Evolutionary conservation across 164 flowering plant species (phyloP).

Genomic region (Malania oleifera): DNA sequence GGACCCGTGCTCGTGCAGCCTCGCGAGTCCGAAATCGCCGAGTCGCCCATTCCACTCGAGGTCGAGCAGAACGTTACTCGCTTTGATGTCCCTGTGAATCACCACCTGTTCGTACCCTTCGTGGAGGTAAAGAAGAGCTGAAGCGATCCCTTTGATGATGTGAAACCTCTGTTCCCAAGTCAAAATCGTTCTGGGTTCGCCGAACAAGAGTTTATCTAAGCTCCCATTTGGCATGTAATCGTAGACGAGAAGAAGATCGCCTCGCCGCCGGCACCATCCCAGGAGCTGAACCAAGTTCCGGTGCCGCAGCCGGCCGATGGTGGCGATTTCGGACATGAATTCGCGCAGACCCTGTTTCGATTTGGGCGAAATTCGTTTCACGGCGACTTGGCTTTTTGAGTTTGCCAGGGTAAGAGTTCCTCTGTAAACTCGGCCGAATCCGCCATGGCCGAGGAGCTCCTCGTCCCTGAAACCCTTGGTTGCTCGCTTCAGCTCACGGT

Average conservation of each 20-base stretch:
- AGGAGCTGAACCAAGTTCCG: slow-evolving; percentile 52
- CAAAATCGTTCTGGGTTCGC: slow-evolving; percentile 28
- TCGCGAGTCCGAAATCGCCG: slow-evolving; percentile 54
- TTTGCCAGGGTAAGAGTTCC: slow-evolving; percentile 43
- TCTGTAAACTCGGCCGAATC: slow-evolving; percentile 56
- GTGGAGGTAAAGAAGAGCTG: slow-evolving; percentile 57
- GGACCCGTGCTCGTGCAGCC: slow-evolving; percentile 54
- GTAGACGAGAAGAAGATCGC: slow-evolving; percentile 54
- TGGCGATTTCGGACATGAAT: slow-evolving; percentile 53
- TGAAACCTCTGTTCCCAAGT: slow-evolving; percentile 50
- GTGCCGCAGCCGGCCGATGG: slow-evolving; percentile 61
- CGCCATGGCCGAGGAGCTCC: slow-evolving; percentile 53
- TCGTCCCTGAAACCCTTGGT: slow-evolving; percentile 43
- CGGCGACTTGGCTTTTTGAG: slow-evolving; percentile 41
- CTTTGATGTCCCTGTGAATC: slow-evolving; percentile 64
- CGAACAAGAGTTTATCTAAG: slow-evolving; percentile 47
- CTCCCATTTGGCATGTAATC: slow-evolving; percentile 69
- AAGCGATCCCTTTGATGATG: slow-evolving; percentile 54
- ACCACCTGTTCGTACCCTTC: slow-evolving; percentile 65
- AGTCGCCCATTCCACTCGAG: slow-evolving; percentile 34
- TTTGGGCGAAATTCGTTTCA: slow-evolving; percentile 52
- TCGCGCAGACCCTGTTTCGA: slow-evolving; percentile 60
- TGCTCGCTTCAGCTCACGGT: slow-evolving; percentile 47
- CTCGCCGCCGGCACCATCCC: slow-evolving; percentile 51
- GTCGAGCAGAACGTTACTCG: slow-evolving; percentile 57